phyloP scores from a whole-genome alignment of 352 stramenopile species.

The Globisporangium solare region DNA sequence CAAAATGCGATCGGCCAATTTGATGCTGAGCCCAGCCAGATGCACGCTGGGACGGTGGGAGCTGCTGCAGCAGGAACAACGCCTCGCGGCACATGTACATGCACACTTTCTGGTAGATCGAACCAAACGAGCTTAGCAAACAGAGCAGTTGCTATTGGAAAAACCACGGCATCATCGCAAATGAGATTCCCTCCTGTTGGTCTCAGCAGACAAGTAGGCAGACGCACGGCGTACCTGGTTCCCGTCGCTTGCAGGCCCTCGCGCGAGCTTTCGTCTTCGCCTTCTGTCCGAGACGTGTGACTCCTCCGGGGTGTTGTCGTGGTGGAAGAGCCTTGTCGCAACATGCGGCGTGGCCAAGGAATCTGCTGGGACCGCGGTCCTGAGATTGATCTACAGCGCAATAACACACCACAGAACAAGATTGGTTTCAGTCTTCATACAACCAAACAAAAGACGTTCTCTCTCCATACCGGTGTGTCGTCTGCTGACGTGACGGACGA shows the following conservation, averaged over 20 bases:
- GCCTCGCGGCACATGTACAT: constrained; percentile 83
- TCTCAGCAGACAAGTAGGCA: neutral
- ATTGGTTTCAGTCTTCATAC: neutral
- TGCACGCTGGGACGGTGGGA: constrained; percentile 80
- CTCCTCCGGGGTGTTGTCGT: constrained; percentile 8
- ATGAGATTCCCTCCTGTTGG: neutral
- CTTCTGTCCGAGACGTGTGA: neutral
- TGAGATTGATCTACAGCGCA: neutral
- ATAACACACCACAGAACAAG: neutral
- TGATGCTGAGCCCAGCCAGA: constrained; percentile 95
- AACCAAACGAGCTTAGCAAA: constrained; percentile 63
- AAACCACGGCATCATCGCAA: neutral
- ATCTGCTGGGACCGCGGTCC: neutral
- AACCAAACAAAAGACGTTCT: neutral
- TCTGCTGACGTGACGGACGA: constrained; percentile 53
- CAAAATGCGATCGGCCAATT: constrained; percentile 92
- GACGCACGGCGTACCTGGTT: constrained; percentile 5
- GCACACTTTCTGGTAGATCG: constrained; percentile 67
- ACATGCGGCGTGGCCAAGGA: constrained; percentile 6
- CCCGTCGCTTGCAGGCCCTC: neutral
- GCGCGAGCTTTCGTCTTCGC: neutral
- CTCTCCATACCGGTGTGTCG: constrained; percentile 37
- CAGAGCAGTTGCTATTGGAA: constrained; percentile 33
- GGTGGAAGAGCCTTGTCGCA: constrained; percentile 17
- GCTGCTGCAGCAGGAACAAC: constrained; percentile 80